These are phyloP conservation scores for Blastobotrys ciferrii DNA, from an alignment of 1,139 yeast species.

Conservation along the genomic window DNA sequence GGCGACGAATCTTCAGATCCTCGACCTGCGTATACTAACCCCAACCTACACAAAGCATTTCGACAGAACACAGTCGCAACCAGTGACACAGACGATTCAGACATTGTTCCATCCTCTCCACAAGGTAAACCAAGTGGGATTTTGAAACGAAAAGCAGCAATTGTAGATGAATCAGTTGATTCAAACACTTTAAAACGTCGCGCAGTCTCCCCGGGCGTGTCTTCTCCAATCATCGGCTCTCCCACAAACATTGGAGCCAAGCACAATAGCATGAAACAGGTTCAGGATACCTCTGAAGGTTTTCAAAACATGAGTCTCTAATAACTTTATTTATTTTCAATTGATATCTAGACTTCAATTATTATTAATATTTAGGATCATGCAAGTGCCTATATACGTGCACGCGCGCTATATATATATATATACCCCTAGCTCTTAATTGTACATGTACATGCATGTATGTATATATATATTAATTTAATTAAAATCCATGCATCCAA, in stretches of 20 bases:
- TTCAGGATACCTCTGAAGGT: slow-evolving; percentile 33
- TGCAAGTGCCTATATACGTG: too few species aligned
- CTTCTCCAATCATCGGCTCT: slow-evolving; percentile 21
- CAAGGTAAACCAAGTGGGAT: slow-evolving; percentile 11
- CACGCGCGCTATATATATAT: too few species aligned
- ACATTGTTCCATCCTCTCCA: slow-evolving; percentile 17
- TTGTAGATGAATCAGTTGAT: slow-evolving; percentile 27
- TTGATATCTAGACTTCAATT: too few species aligned
- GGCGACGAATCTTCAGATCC: slow-evolving; percentile 18
- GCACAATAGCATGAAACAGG: slow-evolving; percentile 30
- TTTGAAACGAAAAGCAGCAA: slow-evolving; percentile 18
- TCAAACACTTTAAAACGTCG: slow-evolving; percentile 29
- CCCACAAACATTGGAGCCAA: slow-evolving; percentile 25
- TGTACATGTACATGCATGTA: background rate
- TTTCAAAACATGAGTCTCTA: slow-evolving; percentile 29
- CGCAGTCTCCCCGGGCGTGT: slow-evolving; percentile 34
- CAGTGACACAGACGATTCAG: slow-evolving; percentile 27
- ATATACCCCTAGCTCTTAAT: too few species aligned
- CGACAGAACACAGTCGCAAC: slow-evolving; percentile 7
- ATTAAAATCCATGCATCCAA: too few species aligned
- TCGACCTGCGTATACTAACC: slow-evolving; percentile 3
- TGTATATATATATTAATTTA: too few species aligned
- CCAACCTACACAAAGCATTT: slow-evolving; percentile 1
- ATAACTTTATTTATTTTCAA: slow-evolving; percentile 2
- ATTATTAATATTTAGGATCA: too few species aligned